Base-by-base conservation (phyloP, 2,329 filamentous ascomycete genomes). In the Penicillium sp. region DNA sequence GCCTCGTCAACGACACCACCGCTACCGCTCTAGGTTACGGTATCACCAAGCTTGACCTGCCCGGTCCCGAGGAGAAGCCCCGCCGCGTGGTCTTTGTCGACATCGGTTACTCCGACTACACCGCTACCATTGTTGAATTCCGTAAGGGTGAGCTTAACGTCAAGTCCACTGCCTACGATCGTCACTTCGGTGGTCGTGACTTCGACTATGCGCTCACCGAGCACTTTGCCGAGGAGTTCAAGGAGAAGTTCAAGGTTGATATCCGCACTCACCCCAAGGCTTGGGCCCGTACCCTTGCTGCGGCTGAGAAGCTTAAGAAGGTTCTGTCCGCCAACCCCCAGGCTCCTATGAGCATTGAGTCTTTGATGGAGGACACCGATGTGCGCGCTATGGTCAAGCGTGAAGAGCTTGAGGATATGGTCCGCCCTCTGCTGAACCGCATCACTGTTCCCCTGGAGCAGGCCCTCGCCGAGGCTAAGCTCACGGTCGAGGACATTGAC, bases 251-350 rank as follows among this genome's bases (percentile, higher is more conserved):
- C 85, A 96, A 96, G 84, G 89, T 97, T 65, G 92, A 97, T 73
- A 93, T 99, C 78, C 85, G 86, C 75, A 86, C 85, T 62, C 94
- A 97, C 79, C 84, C 87, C 61, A 96, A 96, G 80, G 94, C 93
- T 52, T 84, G 88, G 74, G 86, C 92, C 62, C 91, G 94, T 72
- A 90, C 95, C 64, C 83, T 89, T 34, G 86, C 91, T 56, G 91
- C 90, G 51, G 91, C 92, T 49, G 94, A 99, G 83, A 97, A 96
- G 84, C 80, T 96, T 71, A 99, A 99, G 87, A 97, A 97, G 86
- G 87, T 97, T 49, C 81, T 99, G 50, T 97, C 93, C 29, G 94
- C 94, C 71, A 97, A 97, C 79, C 89, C 92, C 64, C 84, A 89
- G 69, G 91, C 93, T 15, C 91, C 93, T 43, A 77, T 99, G 74